Base-by-base conservation (phyloP, 2,329 filamentous ascomycete genomes). In the Teratosphaeria pseudoeucalypti region DNA sequence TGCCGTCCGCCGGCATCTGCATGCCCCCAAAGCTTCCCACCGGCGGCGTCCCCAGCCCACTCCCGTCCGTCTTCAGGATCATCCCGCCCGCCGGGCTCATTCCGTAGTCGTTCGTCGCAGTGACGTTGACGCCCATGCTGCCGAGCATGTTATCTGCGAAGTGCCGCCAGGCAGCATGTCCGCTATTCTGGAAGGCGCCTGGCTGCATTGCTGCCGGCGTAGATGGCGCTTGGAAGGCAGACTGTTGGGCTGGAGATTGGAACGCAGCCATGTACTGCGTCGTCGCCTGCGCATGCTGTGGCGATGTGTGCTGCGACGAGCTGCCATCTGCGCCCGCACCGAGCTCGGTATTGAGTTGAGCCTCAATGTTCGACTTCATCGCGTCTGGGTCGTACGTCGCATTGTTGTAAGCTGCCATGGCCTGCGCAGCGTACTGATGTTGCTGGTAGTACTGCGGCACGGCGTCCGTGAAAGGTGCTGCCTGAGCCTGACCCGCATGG, bases 111-210 rank as follows among this genome's bases (percentile, higher is more conserved):
- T 26, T 29, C 12, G 29, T 12, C 11, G 47, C 39, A n/a, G 4
- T 29, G 14, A 55, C n/a, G 57, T 58, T 53, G 43, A 49, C 43
- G 11, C 55, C 32, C 23, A 37, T 39, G 12, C 34, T 43, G 32
- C 12, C 59, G 54, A 57, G 52, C 64, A 69, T 66, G 39, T 66
- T 64, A 19, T 68, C 64, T 11, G 67, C 62, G 29, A 68, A 70
- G 27, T 66, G 63, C 14, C 67, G 62, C 68, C 68, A 70, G 6
- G 68, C 67, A 27, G 62, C 57, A 2, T 63, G 64, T 11, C 66
- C 67, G 34, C 56, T 58, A 14, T 57, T 56, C 34, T 58, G 59
- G 37, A 58, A 56, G 2, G 10, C 34, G 43, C 43, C 43, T 49
- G 23, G 56, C 26, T 16, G 52, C 56, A 32, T 52, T 43, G 43